Percentiles rank a stretch among this genome's conserved stretches.
Evolutionary conservation across 805 yeast genomes (phyloP).

Genomic region (Brettanomyces naardenensis): DNA sequence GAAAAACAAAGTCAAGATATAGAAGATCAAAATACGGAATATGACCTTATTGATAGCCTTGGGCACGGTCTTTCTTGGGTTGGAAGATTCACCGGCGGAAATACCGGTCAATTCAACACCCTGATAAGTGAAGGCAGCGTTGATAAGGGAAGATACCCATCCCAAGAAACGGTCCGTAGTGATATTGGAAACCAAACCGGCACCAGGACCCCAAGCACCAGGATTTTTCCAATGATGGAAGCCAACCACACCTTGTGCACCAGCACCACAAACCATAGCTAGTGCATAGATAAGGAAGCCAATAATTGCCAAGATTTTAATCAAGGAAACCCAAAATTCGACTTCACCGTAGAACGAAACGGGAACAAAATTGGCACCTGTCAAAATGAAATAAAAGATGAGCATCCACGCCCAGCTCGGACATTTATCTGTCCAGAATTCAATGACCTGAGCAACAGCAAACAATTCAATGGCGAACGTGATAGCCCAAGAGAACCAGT

Average conservation of each 20-base stretch:
- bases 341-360: conserved; percentile 67
- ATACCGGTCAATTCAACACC: conserved; percentile 75
- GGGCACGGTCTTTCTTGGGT: conserved; percentile 66
- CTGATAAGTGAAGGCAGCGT: conserved; percentile 75
- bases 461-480: conserved; percentile 71
- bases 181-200: conserved; percentile 39
- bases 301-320: conserved; percentile 59
- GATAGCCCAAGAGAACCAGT: conserved; percentile 74
- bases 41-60: conserved; percentile 64
- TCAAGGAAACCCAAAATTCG: conserved; percentile 66
- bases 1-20: conserved; percentile 57
- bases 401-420: conserved; percentile 69
- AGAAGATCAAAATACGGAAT: conserved; percentile 57
- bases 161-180: conserved; percentile 58
- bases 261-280: conserved; percentile 72
- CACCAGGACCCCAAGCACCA: conserved; percentile 59
- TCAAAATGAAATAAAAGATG: conserved; percentile 53
- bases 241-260: conserved; percentile 60
- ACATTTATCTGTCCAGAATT: conserved; percentile 61
- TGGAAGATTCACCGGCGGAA: conserved; percentile 65
- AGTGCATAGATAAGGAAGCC: conserved; percentile 65
- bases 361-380: conserved; percentile 52
- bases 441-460: conserved; percentile 58
- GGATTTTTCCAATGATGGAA: conserved; percentile 79
- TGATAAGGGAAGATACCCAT: conserved; percentile 60